Conservation (phyloP, 2,329 filamentous ascomycete genomes). For the Aspergillus udagawae region DNA sequence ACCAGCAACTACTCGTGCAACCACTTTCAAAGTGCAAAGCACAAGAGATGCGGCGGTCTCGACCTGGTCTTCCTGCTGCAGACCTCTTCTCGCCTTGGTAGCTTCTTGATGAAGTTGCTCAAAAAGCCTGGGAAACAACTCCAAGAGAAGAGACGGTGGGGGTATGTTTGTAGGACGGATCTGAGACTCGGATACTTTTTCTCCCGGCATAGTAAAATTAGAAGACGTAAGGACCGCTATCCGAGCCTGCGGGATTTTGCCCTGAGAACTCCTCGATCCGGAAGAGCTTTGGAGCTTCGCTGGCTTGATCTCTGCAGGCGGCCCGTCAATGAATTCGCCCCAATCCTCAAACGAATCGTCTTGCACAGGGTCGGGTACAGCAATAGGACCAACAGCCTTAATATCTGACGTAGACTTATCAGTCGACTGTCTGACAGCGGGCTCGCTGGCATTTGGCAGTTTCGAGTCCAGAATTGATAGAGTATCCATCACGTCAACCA, state of each 20-base stretch:
- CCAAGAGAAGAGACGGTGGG: slow-evolving; percentile 77
- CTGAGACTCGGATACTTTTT: slow-evolving; percentile 9
- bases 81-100: slow-evolving; percentile 61
- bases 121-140: slow-evolving; percentile 69
- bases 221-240: background rate
- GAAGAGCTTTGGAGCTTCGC: slow-evolving; percentile 7
- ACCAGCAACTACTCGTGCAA: slow-evolving; percentile 77
- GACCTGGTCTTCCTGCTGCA: slow-evolving; percentile 39
- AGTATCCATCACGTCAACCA: slow-evolving; percentile 26
- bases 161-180: slow-evolving; percentile 79
- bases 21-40: slow-evolving; percentile 47
- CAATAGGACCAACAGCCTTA: slow-evolving; percentile 9
- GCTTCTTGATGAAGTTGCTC: slow-evolving; percentile 60
- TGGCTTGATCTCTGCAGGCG: slow-evolving; percentile 8
- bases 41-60: slow-evolving; percentile 22
- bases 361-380: slow-evolving; percentile 12
- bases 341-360: slow-evolving; percentile 37
- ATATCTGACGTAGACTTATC: slow-evolving; percentile 6
- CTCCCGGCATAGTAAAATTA: slow-evolving; percentile 6
- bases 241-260: background rate
- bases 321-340: slow-evolving; percentile 50
- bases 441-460: slow-evolving; percentile 5
- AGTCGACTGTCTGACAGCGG: background rate
- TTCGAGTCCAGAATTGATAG: slow-evolving; percentile 25
- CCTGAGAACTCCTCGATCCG: background rate